phyloP scores from a whole-genome alignment of 176 grass and related monocot genomes.

The Avena sativa region DNA sequence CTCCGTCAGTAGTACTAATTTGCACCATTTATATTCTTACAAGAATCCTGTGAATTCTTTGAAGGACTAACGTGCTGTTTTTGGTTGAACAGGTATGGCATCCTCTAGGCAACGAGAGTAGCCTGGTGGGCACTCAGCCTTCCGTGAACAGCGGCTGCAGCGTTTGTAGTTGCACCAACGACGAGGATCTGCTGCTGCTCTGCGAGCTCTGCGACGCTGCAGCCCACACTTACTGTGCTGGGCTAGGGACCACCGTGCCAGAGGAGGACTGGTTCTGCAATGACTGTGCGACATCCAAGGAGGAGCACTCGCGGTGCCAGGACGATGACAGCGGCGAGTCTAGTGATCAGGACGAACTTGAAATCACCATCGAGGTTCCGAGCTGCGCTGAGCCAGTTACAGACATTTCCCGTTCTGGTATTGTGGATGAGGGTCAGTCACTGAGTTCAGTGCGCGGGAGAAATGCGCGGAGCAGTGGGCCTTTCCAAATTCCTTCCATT shows the following conservation, averaged over 20 bases:
- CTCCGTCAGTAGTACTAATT: not conserved
- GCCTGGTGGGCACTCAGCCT: constrained; percentile 24
- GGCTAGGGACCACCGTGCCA: constrained; percentile 60
- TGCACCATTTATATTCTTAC: not conserved
- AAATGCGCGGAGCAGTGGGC: constrained; percentile 19
- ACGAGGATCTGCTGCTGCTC: constrained; percentile 66
- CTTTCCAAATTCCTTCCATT: constrained; percentile 51
- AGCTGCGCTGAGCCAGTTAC: constrained; percentile 22
- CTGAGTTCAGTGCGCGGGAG: not conserved
- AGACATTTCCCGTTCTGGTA: constrained; percentile 37
- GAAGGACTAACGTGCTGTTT: not conserved
- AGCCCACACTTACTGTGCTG: constrained; percentile 67
- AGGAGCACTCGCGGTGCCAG: constrained; percentile 61
- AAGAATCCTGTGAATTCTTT: constrained; percentile 25
- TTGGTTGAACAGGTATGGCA: constrained; percentile 52
- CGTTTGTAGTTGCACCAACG: constrained; percentile 49
- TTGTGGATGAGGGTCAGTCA: constrained; percentile 39
- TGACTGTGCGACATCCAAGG: constrained; percentile 57
- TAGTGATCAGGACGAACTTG: constrained; percentile 29
- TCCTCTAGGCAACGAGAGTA: constrained; percentile 61
- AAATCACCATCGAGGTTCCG: constrained; percentile 38
- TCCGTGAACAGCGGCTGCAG: constrained; percentile 55
- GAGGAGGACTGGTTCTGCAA: constrained; percentile 83
- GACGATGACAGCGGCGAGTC: constrained; percentile 36
- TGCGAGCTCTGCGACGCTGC: constrained; percentile 77